Base-by-base conservation (phyloP, 305 asterid species). In the Coffea humblotiana region DNA sequence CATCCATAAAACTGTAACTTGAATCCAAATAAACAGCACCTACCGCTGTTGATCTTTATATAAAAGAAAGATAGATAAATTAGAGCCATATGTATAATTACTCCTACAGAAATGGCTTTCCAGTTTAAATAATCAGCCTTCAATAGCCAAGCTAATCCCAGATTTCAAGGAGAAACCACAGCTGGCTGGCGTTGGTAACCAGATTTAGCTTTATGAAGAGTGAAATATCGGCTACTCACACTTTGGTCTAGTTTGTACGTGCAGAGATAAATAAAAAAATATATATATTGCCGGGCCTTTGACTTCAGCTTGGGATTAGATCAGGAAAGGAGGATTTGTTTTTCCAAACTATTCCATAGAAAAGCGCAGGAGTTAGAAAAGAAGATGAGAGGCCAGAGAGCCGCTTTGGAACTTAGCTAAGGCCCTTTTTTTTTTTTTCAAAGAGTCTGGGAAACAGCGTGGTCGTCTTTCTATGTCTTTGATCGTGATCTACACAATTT, bases 401-500 rank as follows among this genome's bases (percentile, higher is more conserved):
- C 21, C 0, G 72, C 48, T 6, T 45, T 16, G 32, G 48, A 76
- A 76, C 61, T 65, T 65, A 29, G 70, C 21, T 29, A 4, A 27
- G 70, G 43, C 32, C n/a, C n/a, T n/a, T n/a, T 29, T 29, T 29
- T 29, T 29, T 29, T 29, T 29, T 29, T 29, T 29, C 1, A 29
- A 29, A 29, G 32, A 1, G 32, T 29, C 8, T 15, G 75, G 70
- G 65, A 27, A 64, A 25, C 40, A 14, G 60, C 58, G 52, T 13
- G 79, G 77, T 54, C 67, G 64, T 48, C 2, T 52, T 73, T 52
- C 47, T 37, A 16, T 32, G 66, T 32, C 49, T 56, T 72, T 27
- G 45, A 51, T 72, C 48, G 49, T 51, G 51, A 25, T 32, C 40
- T 49, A 32, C 72, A 73, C 45, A 67, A 48, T 72, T 80, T 23